phyloP scores from a whole-genome alignment of 2,329 filamentous ascomycete species.

The Uncinocarpus reesii region DNA sequence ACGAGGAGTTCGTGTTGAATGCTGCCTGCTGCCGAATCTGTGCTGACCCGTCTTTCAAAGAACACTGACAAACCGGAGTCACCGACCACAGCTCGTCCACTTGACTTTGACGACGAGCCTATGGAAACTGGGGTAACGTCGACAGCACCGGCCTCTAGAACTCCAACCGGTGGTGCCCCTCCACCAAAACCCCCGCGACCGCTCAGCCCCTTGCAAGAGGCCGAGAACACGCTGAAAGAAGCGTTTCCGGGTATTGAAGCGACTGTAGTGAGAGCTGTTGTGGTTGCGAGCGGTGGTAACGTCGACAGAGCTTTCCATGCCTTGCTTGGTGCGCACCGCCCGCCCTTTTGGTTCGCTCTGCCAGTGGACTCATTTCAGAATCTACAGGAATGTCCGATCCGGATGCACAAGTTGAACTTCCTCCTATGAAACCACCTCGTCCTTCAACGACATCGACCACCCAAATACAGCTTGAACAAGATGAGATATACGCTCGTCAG shows the following conservation, averaged over 20 bases:
- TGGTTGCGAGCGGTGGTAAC: conserved; percentile 73
- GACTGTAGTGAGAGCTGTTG: conserved; percentile 73
- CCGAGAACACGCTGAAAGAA: conserved; percentile 78
- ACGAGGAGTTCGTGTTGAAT: background rate
- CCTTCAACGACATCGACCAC: conserved; percentile 52
- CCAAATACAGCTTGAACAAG: conserved; percentile 73
- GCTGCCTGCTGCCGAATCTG: background rate
- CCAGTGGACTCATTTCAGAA: conserved; percentile 5
- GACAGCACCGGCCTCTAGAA: conserved; percentile 17
- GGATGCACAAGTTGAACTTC: conserved; percentile 54
- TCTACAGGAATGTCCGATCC: conserved; percentile 65
- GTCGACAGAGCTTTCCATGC: conserved; percentile 95
- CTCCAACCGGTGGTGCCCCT: conserved; percentile 21
- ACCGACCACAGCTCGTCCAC: conserved; percentile 46
- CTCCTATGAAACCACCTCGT: conserved; percentile 72
- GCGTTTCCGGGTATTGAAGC: conserved; percentile 80
- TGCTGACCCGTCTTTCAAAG: background rate
- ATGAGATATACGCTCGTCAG: conserved; percentile 85
- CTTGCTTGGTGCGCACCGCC: conserved; percentile 55
- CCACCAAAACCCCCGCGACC: conserved; percentile 78
- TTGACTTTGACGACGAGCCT: conserved; percentile 50
- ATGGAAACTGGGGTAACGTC: conserved; percentile 34
- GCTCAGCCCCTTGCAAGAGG: conserved; percentile 69
- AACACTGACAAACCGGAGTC: conserved; percentile 38
- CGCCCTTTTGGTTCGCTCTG: background rate